Evolutionary conservation across 2,329 filamentous ascomycete species (phyloP), one percentile per base, ranked within the genome.

Genomic region (Spiromastix sp.): DNA sequence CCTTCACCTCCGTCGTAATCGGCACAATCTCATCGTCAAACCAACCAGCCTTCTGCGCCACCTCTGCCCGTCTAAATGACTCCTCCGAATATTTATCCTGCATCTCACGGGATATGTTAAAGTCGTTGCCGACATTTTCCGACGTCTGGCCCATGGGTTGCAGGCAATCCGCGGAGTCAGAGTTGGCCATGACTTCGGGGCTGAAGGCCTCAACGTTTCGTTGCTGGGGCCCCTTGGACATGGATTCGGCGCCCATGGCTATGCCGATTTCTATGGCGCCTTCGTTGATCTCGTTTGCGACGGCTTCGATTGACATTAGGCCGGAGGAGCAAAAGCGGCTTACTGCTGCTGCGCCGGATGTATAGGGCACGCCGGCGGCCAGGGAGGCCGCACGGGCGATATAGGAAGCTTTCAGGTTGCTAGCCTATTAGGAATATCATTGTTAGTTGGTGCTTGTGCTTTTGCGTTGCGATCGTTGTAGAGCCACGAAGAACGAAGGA

Each of bases 321-420:
- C 91, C 91, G 0, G 87, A 95, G 24, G 85, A 93, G 72, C 91
- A 98, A 78, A 98, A 96, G 42, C 91, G 81, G 71, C 96, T 96
- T 39, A 93, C 72, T 28, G 81, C 79, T 28, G 74, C 87, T 44
- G 82, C 85, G 45, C 77, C 75, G 32, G 84, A 73, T 5, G 89
- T 95, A 67, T 91, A 87, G 48, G 91, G 87, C 69, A 91, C 93
- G 48, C 91, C 91, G 39, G 91, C 91, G 31, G 85, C 84, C 43
- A 96, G 81, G 43, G 82, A 72, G 30, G 91, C 85, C 34, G 87
- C 85, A 49, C 91, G 89, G 53, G 82, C 69, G 60, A 93, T 89
- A 74, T 95, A 95, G 38, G 89, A 77, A 38, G 87, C 84, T 61
- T 91, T 89, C 48, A 69, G 68, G 50, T 94, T 85, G 38, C 75